Evolutionary conservation across 164 flowering plant species (phyloP), one percentile per base, ranked within the genome.

Genomic region (Kalanchoe fedtschenkoi): DNA sequence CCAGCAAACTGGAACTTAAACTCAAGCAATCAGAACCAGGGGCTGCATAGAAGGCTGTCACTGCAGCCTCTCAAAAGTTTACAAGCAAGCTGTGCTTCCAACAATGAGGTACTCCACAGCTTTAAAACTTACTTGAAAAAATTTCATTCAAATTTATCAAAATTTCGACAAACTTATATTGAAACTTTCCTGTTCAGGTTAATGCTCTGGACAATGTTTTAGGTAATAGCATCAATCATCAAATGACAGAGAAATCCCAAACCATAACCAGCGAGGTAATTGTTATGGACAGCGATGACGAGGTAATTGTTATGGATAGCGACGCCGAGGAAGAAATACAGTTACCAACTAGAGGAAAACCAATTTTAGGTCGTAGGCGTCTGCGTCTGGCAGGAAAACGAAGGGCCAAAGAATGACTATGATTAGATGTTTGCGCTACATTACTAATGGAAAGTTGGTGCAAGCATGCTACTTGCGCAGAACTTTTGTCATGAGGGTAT

Each of bases 201-300:
- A 9, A 37, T 5, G 39, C 39, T 37, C 11, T 1, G 39, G 11
- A 37, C 39, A 5, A 6, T 37, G 39, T 5, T n/a, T n/a, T n/a
- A n/a, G n/a, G n/a, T n/a, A n/a, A n/a, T n/a, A n/a, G 19, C 15
- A 26, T 59, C 66, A 67, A 63, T 61, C 59, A 58, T 17, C 47
- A 62, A 39, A 55, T 53, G 56, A 22, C 32, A 53, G 74, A 33
- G 58, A 68, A 61, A 63, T 32, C 69, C 44, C 65, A 69, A 5
- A 33, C 70, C 8, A 39, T 71, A 34, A 24, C 63, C 43, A 80
- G 78, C 14, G 57, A 64, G 0, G 69, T 79, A 34, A 74, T 87
- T 68, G 90, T 89, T 59, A 71, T 86, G 69, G 97, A 85, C 66
- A 89, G 96, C 69, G 91, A 89, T 68, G 92, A 83, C 32, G 95